These are phyloP conservation scores for Nannochloris sp. DNA, from an alignment of 139 green algal genomes.

Conservation along the genomic window DNA sequence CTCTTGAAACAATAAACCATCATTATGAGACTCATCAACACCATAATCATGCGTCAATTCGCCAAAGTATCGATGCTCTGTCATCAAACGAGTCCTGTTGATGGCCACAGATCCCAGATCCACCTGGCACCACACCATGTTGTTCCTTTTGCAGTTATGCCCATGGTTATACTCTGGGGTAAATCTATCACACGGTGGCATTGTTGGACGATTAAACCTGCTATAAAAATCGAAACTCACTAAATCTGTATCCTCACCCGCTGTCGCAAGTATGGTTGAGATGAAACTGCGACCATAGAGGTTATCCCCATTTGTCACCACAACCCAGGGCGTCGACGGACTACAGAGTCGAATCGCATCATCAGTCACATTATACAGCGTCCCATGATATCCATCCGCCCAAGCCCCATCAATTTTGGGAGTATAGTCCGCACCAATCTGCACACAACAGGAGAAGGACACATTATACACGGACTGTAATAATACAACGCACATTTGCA, in stretches of 20 bases:
- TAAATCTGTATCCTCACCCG: conserved; percentile 28
- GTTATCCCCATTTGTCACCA: conserved; percentile 81
- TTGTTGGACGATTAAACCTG: conserved; percentile 64
- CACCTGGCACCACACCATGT: conserved; percentile 42
- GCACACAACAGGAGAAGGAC: not conserved
- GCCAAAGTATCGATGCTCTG: conserved; percentile 53
- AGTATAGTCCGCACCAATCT: conserved; percentile 45
- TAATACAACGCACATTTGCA: not conserved
- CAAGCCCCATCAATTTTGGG: conserved; percentile 47
- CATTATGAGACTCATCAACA: conserved; percentile 34
- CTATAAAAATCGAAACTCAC: conserved; percentile 78
- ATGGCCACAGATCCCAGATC: conserved; percentile 66
- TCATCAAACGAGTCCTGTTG: conserved; percentile 38
- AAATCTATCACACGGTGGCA: conserved; percentile 59
- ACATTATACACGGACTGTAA: not conserved
- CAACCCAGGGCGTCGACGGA: conserved; percentile 49
- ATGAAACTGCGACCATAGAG: conserved; percentile 55
- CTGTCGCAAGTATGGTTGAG: conserved; percentile 8
- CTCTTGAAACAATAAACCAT: conserved; percentile 58
- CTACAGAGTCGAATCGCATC: conserved; percentile 57
- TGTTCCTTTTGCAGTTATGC: conserved; percentile 64
- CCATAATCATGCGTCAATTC: conserved; percentile 16
- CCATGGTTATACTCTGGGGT: conserved; percentile 5
- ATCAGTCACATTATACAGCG: conserved; percentile 77
- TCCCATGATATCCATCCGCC: conserved; percentile 53